Percentiles rank a stretch among this genome's conserved stretches.
These are phyloP conservation scores for Penicillium sp. DNA, from an alignment of 2,329 filamentous ascomycete genomes.

Conservation along the genomic window DNA sequence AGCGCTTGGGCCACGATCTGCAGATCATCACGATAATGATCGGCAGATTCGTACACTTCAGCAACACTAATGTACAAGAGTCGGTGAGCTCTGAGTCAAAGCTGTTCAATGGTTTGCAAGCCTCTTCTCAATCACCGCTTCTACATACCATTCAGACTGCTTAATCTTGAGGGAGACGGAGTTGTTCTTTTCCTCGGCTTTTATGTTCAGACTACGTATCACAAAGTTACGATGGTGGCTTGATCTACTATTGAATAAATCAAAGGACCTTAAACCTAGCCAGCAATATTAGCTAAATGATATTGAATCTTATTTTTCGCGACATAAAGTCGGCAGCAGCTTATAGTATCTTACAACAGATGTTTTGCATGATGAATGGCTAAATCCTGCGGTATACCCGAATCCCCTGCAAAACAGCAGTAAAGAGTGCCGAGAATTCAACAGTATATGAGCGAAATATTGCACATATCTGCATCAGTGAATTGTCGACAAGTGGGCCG, in stretches of 20 bases:
- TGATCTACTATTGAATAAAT: background rate
- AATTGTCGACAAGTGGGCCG: background rate
- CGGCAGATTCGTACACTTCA: too few species aligned
- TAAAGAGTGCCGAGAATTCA: background rate
- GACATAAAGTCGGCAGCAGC: background rate
- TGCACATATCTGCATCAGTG: background rate
- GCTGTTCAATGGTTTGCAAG: too few species aligned
- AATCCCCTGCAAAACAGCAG: background rate
- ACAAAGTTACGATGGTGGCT: background rate
- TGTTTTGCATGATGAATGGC: too few species aligned
- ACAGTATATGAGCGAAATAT: background rate
- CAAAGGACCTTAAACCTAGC: too few species aligned
- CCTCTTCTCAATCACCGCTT: too few species aligned
- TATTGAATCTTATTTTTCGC: background rate
- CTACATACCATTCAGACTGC: too few species aligned
- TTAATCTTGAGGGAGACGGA: too few species aligned
- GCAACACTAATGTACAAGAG: too few species aligned
- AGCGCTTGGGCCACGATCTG: too few species aligned
- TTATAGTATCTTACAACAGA: background rate
- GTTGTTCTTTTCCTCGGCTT: too few species aligned
- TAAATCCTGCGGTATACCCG: background rate
- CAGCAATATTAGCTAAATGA: background rate
- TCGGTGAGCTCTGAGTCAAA: too few species aligned
- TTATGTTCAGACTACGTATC: background rate
- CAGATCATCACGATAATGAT: too few species aligned